Percentiles rank a stretch among this genome's conserved stretches.
phyloP scores from a whole-genome alignment of 441 rosid genomes.

The Manihot esculenta region DNA sequence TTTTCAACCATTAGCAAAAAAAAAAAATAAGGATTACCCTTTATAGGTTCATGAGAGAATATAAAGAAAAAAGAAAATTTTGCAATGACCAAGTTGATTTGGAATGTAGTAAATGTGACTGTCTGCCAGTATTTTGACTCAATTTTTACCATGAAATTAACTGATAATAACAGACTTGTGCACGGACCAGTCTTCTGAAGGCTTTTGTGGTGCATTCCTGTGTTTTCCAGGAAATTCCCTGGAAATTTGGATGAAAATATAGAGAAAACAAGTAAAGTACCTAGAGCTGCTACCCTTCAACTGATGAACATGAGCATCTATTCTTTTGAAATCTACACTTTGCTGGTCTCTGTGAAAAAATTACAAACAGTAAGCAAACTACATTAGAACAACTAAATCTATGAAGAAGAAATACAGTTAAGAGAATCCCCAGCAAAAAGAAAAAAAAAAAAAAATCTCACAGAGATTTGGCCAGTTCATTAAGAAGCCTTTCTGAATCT shows the following conservation, averaged over 20 bases:
- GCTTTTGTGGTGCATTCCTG: no score
- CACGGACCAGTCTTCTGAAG: neutral
- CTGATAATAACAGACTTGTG: neutral
- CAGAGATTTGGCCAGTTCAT: constrained; percentile 54
- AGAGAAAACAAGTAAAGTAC: constrained; percentile 19
- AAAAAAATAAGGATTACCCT: no score
- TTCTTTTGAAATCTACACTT: constrained; percentile 47
- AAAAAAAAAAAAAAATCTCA: constrained; percentile 25
- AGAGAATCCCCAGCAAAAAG: neutral
- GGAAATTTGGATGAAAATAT: neutral
- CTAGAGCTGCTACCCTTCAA: constrained; percentile 81
- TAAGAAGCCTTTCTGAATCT: constrained; percentile 60
- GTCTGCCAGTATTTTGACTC: neutral
- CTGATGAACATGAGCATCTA: constrained; percentile 69
- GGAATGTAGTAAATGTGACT: no score
- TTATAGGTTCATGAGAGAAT: neutral
- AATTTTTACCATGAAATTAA: neutral
- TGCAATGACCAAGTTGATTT: neutral
- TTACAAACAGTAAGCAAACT: neutral
- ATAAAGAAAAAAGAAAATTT: no score
- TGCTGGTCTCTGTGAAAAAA: constrained; percentile 41
- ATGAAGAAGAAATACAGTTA: neutral
- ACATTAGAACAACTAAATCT: constrained; percentile 1
- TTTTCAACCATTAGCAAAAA: no score
- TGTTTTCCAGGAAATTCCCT: no score